Evolutionary conservation across 2,329 filamentous ascomycete genomes (phyloP), one percentile per base, ranked within the genome.

Genomic region (Pseudogymnoascus sp.): DNA sequence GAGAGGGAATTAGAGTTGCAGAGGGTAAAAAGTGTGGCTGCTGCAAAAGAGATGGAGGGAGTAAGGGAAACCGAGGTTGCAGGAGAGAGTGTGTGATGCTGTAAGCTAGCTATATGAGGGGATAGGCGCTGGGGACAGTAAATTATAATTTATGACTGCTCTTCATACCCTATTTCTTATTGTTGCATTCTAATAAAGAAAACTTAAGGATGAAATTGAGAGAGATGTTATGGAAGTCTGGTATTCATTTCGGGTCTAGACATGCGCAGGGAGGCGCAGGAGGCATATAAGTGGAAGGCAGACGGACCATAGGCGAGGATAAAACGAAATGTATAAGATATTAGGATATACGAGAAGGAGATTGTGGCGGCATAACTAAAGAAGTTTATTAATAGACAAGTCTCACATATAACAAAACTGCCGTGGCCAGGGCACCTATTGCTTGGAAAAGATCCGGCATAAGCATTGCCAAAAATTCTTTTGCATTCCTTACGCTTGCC

Each of bases 41-140:
- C 44, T 25, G 21, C 11, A 8, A 50, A 50, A 28, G 44, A 50
- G 44, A 50, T 50, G 44, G 21, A 23, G 21, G 21, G 21, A 23
- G 21, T 23, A 23, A 23, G 3, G 21, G 21, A 23, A 23, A 23
- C 21, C 21, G 8, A 12, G 21, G 3, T 50, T 3, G 21, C 44
- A 50, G 12, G 44, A 50, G 44, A 50, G 21, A 28, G 21, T 14
- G 44, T 50, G 5, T 50, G 44, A 50, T 50, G 21, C 44, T 50
- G 21, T 50, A 50, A 25, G 21, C 21, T 50, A 28, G 44, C 11
- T 72, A 72, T 72, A 72, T 77, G 25, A 77, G 77, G 12, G 71
- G 73, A 10, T 71, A 75, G 37, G 75, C 80, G 65, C 18, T 44
- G 4, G 4, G 10, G 10, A 44, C 18, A 23, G 10, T 5, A 44